These are phyloP conservation scores for Blastocystis sp. DNA, from an alignment of 352 stramenopile genomes.

Conservation along the genomic window DNA sequence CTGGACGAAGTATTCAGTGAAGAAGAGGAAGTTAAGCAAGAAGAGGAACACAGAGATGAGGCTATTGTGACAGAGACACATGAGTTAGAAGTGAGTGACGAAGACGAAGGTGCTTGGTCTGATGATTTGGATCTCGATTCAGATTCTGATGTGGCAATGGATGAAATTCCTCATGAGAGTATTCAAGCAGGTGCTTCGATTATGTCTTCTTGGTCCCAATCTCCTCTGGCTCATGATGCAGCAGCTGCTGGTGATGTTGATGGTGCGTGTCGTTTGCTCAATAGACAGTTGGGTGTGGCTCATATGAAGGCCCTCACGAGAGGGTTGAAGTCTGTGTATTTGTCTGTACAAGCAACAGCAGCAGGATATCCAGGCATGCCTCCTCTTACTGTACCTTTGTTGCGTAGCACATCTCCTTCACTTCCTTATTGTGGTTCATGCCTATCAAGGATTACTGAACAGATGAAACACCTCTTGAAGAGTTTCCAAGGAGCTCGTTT, in stretches of 20 bases:
- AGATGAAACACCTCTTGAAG: slow-evolving; percentile 84
- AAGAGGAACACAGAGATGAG: not conserved
- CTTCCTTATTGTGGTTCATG: slow-evolving; percentile 81
- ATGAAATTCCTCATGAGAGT: not conserved
- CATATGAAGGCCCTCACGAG: slow-evolving; percentile 70
- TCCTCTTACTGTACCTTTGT: slow-evolving; percentile 73
- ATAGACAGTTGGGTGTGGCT: slow-evolving; percentile 93
- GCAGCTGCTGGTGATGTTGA: slow-evolving; percentile 86
- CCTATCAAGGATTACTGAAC: slow-evolving; percentile 77
- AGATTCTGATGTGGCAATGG: not conserved
- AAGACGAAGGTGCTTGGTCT: slow-evolving; percentile 66
- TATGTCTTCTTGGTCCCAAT: slow-evolving; percentile 83
- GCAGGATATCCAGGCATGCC: slow-evolving; percentile 76
- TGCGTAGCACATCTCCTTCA: slow-evolving; percentile 75
- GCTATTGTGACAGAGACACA: not conserved
- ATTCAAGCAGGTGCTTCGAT: slow-evolving; percentile 79
- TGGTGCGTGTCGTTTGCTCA: slow-evolving; percentile 90
- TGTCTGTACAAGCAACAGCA: slow-evolving; percentile 70
- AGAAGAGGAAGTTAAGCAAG: not conserved
- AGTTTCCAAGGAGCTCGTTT: slow-evolving; percentile 95
- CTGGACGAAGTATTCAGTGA: not conserved
- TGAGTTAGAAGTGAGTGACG: slow-evolving; percentile 65
- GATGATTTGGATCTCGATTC: slow-evolving; percentile 76
- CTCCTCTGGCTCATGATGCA: slow-evolving; percentile 91
- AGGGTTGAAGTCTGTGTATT: not conserved